Evolutionary conservation across 2,329 filamentous ascomycete species (phyloP), one percentile per base, ranked within the genome.

Genomic region (Calonectria montana): DNA sequence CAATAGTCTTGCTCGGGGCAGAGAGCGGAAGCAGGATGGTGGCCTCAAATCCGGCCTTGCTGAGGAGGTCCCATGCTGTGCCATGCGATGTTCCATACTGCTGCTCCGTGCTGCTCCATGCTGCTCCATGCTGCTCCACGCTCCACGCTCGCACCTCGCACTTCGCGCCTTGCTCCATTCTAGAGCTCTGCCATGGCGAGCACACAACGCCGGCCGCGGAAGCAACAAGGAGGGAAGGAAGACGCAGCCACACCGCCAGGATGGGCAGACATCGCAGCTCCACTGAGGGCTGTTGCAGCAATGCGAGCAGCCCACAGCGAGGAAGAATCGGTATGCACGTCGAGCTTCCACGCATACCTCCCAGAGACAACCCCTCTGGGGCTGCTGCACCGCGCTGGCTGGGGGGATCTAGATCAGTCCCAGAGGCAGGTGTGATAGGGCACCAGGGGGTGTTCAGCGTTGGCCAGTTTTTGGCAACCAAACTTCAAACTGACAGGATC

Each of bases 401-500:
- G 25, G 35, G 64, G 8, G 31, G n/a, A 47, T 65, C 35, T 37
- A 55, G 62, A 45, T 65, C 63, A 35, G 43, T 61, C 48, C 39
- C 50, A 35, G 27, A 70, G 18, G 53, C 47, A 35, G 43, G 43
- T 62, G 27, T 62, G 62, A 66, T 66, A 29, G 68, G 27, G 31
- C 62, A 48, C 63, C 18, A 57, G 53, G 35, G 31, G 62, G 43
- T 18, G 18, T 35, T 21, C 37, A 27, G 37, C n/a, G 43, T 59
- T 61, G 50, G 62, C 31, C 61, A 45, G 35, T 47, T 29, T 43
- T 66, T 47, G 21, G 48, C 48, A 65, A 61, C 39, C 65, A 61
- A 59, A 48, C 68, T 66, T 66, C 62, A 62, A 66, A 59, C 63
- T 29, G 35, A 47, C 31, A 66, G 43, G 53, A 66, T 61, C 62